Evolutionary conservation across 129 eudicot species (phyloP).

Genomic region (Artemisia annua): DNA sequence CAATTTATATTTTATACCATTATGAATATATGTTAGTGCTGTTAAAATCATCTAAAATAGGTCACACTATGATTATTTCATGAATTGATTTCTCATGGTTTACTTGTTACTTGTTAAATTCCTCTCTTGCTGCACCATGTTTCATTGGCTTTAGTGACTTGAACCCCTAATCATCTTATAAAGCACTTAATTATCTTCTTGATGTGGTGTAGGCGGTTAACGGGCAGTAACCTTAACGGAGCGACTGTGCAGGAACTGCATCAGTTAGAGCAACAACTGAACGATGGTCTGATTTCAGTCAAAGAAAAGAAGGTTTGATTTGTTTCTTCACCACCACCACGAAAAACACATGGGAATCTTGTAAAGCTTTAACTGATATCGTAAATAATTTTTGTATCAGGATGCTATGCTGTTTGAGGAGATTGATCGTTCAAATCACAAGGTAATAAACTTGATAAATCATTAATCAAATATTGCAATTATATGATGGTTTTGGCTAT

Average conservation of each 20-base stretch:
- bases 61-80: not conserved
- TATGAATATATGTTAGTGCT: not conserved
- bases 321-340: not conserved
- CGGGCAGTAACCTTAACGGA: conserved; percentile 63
- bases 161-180: no score
- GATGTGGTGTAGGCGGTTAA: conserved; percentile 46
- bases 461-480: not conserved
- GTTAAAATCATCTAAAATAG: not conserved
- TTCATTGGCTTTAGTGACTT: not conserved
- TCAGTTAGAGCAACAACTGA: conserved; percentile 56
- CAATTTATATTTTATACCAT: no score
- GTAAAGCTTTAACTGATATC: not conserved
- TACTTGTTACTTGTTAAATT: not conserved
- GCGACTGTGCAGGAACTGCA: conserved; percentile 50
- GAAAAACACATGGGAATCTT: not conserved
- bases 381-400: conserved; percentile 37
- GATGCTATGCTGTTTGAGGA: conserved; percentile 56
- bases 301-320: conserved; percentile 68
- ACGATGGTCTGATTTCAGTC: conserved; percentile 50
- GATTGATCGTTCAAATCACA: conserved; percentile 45
- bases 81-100: not conserved
- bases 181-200: not conserved
- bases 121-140: not conserved
- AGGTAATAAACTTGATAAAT: conserved; percentile 34
- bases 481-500: not conserved